Conservation (phyloP, 1,284 basidiomycete genomes). For the Ustilago loliicola region DNA sequence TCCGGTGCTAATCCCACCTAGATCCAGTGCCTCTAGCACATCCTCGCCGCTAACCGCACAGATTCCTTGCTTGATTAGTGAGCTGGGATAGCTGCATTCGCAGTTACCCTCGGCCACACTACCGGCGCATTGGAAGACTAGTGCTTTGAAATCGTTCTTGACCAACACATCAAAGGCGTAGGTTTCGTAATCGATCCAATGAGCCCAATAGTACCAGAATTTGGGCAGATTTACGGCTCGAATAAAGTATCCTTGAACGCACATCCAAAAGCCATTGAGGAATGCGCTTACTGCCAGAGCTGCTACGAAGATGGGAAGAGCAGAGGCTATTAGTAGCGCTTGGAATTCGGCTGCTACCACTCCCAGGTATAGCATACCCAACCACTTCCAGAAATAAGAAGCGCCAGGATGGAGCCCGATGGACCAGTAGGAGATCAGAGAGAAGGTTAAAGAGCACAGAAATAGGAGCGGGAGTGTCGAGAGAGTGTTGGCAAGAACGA, state of each 20-base stretch:
- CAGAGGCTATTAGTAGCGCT: constrained; percentile 74
- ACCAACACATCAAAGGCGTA: constrained; percentile 73
- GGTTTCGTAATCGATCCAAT: constrained; percentile 72
- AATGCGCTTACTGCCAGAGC: constrained; percentile 76
- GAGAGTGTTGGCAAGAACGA: constrained; percentile 65
- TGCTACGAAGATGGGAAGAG: constrained; percentile 77
- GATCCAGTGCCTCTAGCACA: constrained; percentile 54
- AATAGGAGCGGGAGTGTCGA: constrained; percentile 71
- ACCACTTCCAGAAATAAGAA: constrained; percentile 75
- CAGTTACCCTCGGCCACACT: constrained; percentile 58
- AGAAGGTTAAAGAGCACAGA: constrained; percentile 63
- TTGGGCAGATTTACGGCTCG: constrained; percentile 73
- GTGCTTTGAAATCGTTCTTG: constrained; percentile 75
- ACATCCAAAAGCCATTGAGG: constrained; percentile 78
- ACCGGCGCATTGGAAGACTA: constrained; percentile 73
- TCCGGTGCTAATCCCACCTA: constrained; percentile 50
- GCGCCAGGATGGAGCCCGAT: constrained; percentile 75
- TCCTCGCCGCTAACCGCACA: constrained; percentile 43
- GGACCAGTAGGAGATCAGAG: constrained; percentile 69
- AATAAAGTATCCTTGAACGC: constrained; percentile 71
- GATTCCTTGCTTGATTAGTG: constrained; percentile 21
- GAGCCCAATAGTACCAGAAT: constrained; percentile 77
- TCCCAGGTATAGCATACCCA: constrained; percentile 76
- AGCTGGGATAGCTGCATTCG: constrained; percentile 32
- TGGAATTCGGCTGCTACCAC: constrained; percentile 77